Evolutionary conservation across 257 asterid genomes (phyloP).

Genomic region (Orobanche coerulescens): DNA sequence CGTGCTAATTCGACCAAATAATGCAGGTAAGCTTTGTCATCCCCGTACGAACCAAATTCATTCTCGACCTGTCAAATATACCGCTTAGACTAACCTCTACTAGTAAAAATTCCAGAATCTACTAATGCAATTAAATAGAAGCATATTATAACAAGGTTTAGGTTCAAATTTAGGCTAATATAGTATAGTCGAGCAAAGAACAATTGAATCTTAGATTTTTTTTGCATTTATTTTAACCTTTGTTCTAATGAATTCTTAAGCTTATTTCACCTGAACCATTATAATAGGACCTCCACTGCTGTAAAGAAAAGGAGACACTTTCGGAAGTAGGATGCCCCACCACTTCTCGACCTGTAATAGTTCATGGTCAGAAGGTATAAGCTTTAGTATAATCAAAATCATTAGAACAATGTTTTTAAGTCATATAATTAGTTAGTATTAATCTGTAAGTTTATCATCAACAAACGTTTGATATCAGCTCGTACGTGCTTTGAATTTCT

Average conservation of each 20-base stretch:
- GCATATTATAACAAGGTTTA: background rate
- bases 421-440: too few species aligned
- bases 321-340: constrained; percentile 84
- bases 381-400: constrained; percentile 1
- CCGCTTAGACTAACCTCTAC: constrained; percentile 25
- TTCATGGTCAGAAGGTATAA: constrained; percentile 8
- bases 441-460: too few species aligned
- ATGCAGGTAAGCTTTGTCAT: constrained; percentile 81
- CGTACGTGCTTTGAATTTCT: background rate
- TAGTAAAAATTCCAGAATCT: background rate
- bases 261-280: constrained; percentile 74
- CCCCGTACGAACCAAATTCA: constrained; percentile 92
- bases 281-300: constrained; percentile 83
- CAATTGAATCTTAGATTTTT: too few species aligned
- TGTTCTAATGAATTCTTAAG: background rate
- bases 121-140: constrained; percentile 8
- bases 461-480: background rate
- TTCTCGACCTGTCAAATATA: constrained; percentile 70
- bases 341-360: constrained; percentile 69
- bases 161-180: background rate
- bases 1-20: constrained; percentile 76
- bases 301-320: constrained; percentile 62
- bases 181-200: background rate
- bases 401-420: too few species aligned
- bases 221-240: background rate